Evolutionary conservation across 2,329 filamentous ascomycete genomes (phyloP), one percentile per base, ranked within the genome.

Genomic region (Bipolaris victoriae): DNA sequence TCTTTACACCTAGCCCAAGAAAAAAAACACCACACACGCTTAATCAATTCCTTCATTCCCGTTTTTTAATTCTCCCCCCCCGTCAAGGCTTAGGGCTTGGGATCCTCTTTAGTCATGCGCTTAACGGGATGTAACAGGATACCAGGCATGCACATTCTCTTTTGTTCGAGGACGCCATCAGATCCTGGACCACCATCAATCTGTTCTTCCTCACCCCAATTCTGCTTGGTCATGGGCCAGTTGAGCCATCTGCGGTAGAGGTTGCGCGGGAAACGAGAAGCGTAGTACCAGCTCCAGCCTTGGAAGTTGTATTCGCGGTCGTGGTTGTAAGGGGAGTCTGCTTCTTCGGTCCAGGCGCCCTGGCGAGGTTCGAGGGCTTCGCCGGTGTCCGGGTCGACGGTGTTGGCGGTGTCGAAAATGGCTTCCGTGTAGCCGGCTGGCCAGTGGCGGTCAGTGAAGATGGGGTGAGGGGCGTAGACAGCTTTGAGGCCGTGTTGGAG

Each of bases 401-500:
- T 62, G 10, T 56, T 59, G 3, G 68, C 60, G 2, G 80, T 89
- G 75, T 98, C 97, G 78, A 94, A 90, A 1, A 91, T 87, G 35
- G 84, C 84, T 35, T 92, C 89, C 59, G 95, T 84, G 71, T 92
- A 92, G 50, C 86, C 84, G 2, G 85, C 84, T 0, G 92, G 92
- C 94, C 94, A 98, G 67, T 87, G 84, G 54, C 93, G 88, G 76
- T 97, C 93, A 15, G 94, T 86, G 73, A 90, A 98, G 53, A 96
- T 84, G 1, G 93, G 91, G 69, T 98, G 94, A 1, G 94, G 94
- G 2, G 88, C 92, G 64, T 90, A 96, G 13, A 97, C 92, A 36
- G 91, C 92, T 80, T 97, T 98, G 79, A 91, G 88, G 10, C 94
- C 94, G 74, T 97, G 93, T 58, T 97, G 93, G 9, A 98, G 83